phyloP scores from a whole-genome alignment of 1,284 basidiomycete genomes.

The Ganoderma meredithae region DNA sequence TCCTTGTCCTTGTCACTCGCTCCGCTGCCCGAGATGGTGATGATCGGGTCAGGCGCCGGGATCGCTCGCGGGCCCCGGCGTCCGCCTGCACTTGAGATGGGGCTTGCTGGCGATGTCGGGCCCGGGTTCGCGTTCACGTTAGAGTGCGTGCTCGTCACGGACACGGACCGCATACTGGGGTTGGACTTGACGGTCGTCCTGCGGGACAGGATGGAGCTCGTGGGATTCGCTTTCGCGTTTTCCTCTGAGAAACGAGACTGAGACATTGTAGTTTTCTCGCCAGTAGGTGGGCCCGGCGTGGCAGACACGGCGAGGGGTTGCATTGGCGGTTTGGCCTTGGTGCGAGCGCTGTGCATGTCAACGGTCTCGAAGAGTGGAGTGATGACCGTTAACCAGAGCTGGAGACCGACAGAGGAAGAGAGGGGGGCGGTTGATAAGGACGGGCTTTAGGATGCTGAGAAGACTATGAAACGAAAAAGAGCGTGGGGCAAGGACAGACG shows the following conservation, averaged over 20 bases:
- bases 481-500: conserved; percentile 32
- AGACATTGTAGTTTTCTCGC: conserved; percentile 32
- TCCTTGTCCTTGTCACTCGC: conserved; percentile 29
- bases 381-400: background rate
- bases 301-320: conserved; percentile 43
- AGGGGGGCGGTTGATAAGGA: conserved; percentile 12
- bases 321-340: conserved; percentile 35
- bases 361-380: background rate
- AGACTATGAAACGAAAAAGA: conserved; percentile 25
- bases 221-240: conserved; percentile 18
- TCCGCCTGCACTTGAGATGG: conserved; percentile 13
- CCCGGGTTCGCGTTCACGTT: background rate
- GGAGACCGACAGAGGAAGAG: conserved; percentile 8
- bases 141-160: conserved; percentile 31
- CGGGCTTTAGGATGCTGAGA: conserved; percentile 1
- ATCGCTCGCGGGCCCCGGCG: conserved; percentile 37
- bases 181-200: conserved; percentile 36
- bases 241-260: conserved; percentile 39
- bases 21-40: conserved; percentile 40
- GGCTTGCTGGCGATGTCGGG: background rate
- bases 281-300: conserved; percentile 34
- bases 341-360: conserved; percentile 32
- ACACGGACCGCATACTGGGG: conserved; percentile 36
- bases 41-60: conserved; percentile 45
- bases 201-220: conserved; percentile 34